phyloP scores from a whole-genome alignment of 441 rosid species.

The Rhodomyrtus psidioides region DNA sequence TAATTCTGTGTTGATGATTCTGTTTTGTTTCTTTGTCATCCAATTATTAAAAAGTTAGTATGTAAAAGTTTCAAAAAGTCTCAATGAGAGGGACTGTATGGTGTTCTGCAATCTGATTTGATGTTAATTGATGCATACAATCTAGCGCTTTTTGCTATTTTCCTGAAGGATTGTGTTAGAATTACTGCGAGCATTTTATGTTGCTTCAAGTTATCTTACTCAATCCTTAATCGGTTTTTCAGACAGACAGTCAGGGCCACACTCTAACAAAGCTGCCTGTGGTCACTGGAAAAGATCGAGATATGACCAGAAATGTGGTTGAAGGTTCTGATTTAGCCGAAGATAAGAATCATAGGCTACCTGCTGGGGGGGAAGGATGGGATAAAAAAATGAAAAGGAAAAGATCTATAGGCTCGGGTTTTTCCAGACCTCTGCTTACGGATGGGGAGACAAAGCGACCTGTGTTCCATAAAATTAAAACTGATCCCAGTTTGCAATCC shows the following conservation, averaged over 20 bases:
- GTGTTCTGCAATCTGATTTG: background rate
- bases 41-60: background rate
- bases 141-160: background rate
- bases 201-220: background rate
- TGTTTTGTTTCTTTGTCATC: background rate
- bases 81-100: background rate
- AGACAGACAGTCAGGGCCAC: slow-evolving; percentile 42
- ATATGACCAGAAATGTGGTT: slow-evolving; percentile 26
- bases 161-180: background rate
- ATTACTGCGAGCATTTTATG: background rate
- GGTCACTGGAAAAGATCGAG: slow-evolving; percentile 38
- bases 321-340: slow-evolving; percentile 34
- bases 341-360: slow-evolving; percentile 44
- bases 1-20: background rate
- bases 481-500: slow-evolving; percentile 29
- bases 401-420: slow-evolving; percentile 41
- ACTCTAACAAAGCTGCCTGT: slow-evolving; percentile 23
- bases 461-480: slow-evolving; percentile 30
- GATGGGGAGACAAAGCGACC: slow-evolving; percentile 39
- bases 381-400: slow-evolving; percentile 54
- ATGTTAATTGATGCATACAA: background rate
- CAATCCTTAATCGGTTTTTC: background rate
- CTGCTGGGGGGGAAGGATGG: slow-evolving; percentile 66
- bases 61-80: background rate
- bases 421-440: slow-evolving; percentile 29